Conservation (phyloP, 2,329 filamentous ascomycete species). For the Arthrobotrys entomopaga region DNA sequence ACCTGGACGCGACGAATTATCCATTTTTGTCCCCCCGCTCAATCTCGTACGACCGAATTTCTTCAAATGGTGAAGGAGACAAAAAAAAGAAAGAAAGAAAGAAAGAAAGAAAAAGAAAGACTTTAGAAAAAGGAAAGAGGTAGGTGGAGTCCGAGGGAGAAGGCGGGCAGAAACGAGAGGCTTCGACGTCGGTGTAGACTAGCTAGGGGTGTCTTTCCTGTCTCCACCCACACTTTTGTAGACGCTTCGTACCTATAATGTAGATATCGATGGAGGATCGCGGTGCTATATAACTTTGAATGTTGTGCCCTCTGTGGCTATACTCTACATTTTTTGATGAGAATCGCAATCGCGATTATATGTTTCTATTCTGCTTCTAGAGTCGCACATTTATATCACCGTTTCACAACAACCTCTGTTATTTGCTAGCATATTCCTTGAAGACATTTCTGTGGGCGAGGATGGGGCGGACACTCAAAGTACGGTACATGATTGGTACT, state of each 20-base stretch:
- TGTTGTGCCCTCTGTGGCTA: too few relatives aligned
- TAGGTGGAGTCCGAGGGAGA: background rate
- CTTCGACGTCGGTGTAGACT: constrained; percentile 1
- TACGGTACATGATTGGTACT: constrained; percentile 49
- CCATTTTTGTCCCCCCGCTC: too few relatives aligned
- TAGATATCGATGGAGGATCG: too few relatives aligned
- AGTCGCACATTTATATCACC: background rate
- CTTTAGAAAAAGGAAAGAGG: constrained; percentile 20
- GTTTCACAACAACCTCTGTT: constrained; percentile 14
- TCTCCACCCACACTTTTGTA: too few relatives aligned
- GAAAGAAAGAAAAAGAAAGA: constrained; percentile 10
- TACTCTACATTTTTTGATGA: too few relatives aligned
- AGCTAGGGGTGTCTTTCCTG: background rate
- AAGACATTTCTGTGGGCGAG: background rate
- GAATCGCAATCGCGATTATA: too few relatives aligned
- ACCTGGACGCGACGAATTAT: too few relatives aligned
- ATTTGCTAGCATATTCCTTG: constrained; percentile 19
- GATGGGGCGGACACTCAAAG: constrained; percentile 11
- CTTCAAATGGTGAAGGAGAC: background rate
- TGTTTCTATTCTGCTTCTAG: too few relatives aligned
- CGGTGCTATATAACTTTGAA: too few relatives aligned
- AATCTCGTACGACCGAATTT: too few relatives aligned
- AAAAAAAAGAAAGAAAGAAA: background rate
- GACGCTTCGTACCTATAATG: background rate
- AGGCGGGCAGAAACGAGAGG: constrained; percentile 21